Conservation (phyloP, 2,329 filamentous ascomycete species). For the Ceratocystis lukuohia region DNA sequence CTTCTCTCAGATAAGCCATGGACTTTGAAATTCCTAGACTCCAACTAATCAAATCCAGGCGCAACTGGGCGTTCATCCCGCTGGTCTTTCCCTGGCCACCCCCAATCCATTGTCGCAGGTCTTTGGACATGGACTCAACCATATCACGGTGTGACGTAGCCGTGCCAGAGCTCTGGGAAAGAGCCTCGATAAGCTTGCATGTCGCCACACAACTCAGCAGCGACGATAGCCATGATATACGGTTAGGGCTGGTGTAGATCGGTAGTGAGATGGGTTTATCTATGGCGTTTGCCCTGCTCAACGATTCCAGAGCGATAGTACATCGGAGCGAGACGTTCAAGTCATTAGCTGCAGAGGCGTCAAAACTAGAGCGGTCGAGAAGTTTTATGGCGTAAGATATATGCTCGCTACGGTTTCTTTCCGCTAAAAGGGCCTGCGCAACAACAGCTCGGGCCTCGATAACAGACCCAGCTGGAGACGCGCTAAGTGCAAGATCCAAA, state of each 20-base stretch:
- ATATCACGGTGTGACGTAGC: conserved; percentile 35
- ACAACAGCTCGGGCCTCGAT: conserved; percentile 49
- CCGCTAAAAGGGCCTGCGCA: conserved; percentile 42
- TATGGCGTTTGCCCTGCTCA: conserved; percentile 33
- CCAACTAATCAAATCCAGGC: conserved; percentile 40
- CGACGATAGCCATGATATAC: conserved; percentile 32
- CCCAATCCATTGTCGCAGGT: conserved; percentile 48
- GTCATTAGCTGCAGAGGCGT: conserved; percentile 26
- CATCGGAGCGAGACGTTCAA: conserved; percentile 45
- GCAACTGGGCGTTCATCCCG: conserved; percentile 38
- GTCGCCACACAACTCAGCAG: conserved; percentile 47
- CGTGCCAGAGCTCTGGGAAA: conserved; percentile 35
- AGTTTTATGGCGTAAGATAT: conserved; percentile 44
- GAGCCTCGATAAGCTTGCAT: conserved; percentile 43
- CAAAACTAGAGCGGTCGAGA: conserved; percentile 25
- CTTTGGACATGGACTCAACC: conserved; percentile 44
- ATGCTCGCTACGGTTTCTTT: conserved; percentile 40
- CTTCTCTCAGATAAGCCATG: conserved; percentile 45
- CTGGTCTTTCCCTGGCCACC: conserved; percentile 37
- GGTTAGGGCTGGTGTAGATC: conserved; percentile 23
- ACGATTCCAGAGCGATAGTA: conserved; percentile 47
- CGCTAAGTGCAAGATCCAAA: conserved; percentile 55
- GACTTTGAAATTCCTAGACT: conserved; percentile 44
- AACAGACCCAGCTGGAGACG: conserved; percentile 65
- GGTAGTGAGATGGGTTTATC: conserved; percentile 24